Percentiles rank a stretch among this genome's conserved stretches.
Evolutionary conservation across 139 green algal genomes (phyloP).

Genomic region (Edaphochlamys debaryana): DNA sequence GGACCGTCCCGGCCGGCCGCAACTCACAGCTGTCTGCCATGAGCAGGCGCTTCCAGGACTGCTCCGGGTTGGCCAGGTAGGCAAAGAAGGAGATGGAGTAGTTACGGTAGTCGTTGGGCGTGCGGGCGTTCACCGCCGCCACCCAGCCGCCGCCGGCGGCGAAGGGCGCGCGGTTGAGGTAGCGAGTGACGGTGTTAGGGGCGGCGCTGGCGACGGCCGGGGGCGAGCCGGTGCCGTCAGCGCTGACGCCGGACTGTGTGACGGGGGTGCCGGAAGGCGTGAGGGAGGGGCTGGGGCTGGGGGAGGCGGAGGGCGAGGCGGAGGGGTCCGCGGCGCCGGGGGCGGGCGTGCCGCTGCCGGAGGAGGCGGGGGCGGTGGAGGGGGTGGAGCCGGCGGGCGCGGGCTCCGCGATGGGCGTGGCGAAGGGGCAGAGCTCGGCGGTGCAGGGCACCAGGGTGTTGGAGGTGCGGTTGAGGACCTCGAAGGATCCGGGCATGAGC

Average conservation of each 20-base stretch:
- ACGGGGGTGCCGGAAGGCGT: background rate
- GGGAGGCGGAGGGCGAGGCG: no score
- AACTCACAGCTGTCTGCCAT: background rate
- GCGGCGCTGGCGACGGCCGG: background rate
- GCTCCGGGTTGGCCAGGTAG: background rate
- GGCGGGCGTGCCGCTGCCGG: no score
- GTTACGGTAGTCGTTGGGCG: conserved; percentile 27
- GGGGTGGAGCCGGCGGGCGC: background rate
- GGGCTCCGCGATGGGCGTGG: background rate
- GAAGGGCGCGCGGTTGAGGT: conserved; percentile 38
- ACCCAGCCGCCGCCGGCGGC: conserved; percentile 37
- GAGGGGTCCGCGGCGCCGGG: background rate
- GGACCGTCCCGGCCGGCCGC: no score
- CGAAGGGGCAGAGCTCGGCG: conserved; percentile 35
- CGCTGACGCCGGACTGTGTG: background rate
- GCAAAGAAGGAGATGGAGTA: conserved; percentile 11
- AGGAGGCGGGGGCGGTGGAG: no score
- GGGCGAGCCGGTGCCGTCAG: background rate
- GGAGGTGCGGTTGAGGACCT: conserved; percentile 38
- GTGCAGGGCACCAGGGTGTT: conserved; percentile 37
- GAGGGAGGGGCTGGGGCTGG: background rate
- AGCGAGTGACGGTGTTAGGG: background rate
- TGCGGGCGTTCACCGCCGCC: conserved; percentile 19
- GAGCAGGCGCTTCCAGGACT: conserved; percentile 31
- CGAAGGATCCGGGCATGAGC: conserved; percentile 32